Evolutionary conservation across 1,284 basidiomycete species (phyloP), one percentile per base, ranked within the genome.

Genomic region (Flammula alnicola): DNA sequence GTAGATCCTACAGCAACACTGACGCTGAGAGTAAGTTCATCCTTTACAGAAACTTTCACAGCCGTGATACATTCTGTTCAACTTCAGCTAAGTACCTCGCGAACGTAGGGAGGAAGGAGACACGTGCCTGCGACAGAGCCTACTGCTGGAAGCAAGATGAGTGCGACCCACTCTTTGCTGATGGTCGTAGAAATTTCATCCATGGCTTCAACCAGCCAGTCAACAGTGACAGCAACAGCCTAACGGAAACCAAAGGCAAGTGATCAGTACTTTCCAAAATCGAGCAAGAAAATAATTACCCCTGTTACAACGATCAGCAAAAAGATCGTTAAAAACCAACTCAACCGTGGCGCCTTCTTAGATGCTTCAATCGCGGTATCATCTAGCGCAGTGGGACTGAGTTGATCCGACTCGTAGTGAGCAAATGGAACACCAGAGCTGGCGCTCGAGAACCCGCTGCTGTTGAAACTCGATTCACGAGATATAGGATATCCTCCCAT

Each of bases 1-100:
- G 88, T 91, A 0, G 90, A 91, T 6, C 93, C 93, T 26, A 95
- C 85, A n/a, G 93, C 92, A 27, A 95, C 92, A 32, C 86, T 83
- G 58, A 93, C 79, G 61, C 84, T 85, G 29, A 91, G 76, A 36
- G 84, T 81, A 46, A 92, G 63, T 65, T 86, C 80, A 64, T 91
- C 82, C 68, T 91, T 91, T 47, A 88, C 82, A 0, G 92, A 92
- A 10, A 91, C 91, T 25, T 83, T 89, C 47, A 95, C 82, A 5
- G 92, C 91, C 0, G 91, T 92, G 43, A 90, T 83, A 56, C 79
- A 79, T 59, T 83, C 81, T 77, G 47, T 9, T 10, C 42, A 12
- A 37, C 37, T 30, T 30, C 19, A 22, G 11, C 14, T 48, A 19
- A 14, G 25, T 5, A 29, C 9, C 2, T 10, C n/a, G 10, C 9